phyloP scores from a whole-genome alignment of 1,284 basidiomycete genomes.

The Sutorius eximius region DNA sequence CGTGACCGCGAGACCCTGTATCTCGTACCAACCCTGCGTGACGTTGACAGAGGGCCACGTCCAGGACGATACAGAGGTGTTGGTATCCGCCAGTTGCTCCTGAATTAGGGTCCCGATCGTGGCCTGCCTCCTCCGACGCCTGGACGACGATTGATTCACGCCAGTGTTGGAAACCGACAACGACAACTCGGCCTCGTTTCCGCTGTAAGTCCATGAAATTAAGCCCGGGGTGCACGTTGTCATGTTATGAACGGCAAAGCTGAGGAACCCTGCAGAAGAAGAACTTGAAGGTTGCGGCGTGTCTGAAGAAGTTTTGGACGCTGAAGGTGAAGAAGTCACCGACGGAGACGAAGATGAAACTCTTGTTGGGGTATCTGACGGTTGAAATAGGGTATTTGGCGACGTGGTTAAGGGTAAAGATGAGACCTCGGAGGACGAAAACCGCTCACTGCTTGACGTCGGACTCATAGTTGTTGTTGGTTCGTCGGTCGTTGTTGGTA shows the following conservation, averaged over 20 bases:
- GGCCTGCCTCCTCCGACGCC: conserved; percentile 10
- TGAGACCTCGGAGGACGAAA: conserved; percentile 3
- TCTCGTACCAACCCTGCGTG: conserved; percentile 44
- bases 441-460: conserved; percentile 18
- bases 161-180: conserved; percentile 38
- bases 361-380: background rate
- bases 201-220: conserved; percentile 43
- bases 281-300: conserved; percentile 17
- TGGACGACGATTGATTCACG: conserved; percentile 21
- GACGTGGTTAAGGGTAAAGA: background rate
- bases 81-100: conserved; percentile 22
- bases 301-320: conserved; percentile 15
- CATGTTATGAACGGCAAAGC: conserved; percentile 30
- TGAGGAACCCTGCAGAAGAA: conserved; percentile 23
- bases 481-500: too few species aligned
- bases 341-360: conserved; percentile 4
- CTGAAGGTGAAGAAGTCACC: conserved; percentile 10
- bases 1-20: conserved; percentile 25
- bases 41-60: conserved; percentile 41
- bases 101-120: conserved; percentile 5
- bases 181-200: conserved; percentile 26
- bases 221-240: conserved; percentile 37
- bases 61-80: conserved; percentile 18
- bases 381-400: background rate
- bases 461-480: conserved; percentile 14